These are phyloP conservation scores for Talaromyces sp. DNA, from an alignment of 2,329 filamentous ascomycete species.

Conservation along the genomic window DNA sequence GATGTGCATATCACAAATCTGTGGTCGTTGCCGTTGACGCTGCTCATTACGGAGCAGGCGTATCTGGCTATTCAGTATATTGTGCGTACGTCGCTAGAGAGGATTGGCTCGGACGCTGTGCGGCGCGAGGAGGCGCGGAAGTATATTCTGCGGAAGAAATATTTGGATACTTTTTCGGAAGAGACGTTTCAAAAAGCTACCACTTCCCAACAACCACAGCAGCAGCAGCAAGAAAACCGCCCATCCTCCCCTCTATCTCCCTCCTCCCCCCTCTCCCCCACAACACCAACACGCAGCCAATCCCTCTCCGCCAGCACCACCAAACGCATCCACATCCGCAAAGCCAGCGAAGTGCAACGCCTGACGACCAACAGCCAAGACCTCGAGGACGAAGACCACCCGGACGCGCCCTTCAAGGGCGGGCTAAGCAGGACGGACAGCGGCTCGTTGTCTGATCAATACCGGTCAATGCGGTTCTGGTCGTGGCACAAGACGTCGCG, in stretches of 20 bases:
- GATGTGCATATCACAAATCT: slow-evolving; percentile 62
- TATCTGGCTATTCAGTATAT: slow-evolving; percentile 69
- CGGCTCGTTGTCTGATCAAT: neutral
- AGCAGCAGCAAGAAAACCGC: neutral
- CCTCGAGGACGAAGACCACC: neutral
- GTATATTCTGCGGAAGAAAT: slow-evolving; percentile 69
- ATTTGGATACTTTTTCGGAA: slow-evolving; percentile 50
- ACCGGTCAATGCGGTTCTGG: slow-evolving; percentile 44
- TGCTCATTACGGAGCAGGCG: slow-evolving; percentile 78
- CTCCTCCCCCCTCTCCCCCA: neutral
- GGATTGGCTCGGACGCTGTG: slow-evolving; percentile 74
- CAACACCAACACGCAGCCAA: neutral
- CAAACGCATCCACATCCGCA: neutral
- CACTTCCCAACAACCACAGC: neutral
- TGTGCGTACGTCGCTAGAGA: slow-evolving; percentile 66
- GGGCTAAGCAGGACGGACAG: neutral
- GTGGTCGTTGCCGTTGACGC: slow-evolving; percentile 71
- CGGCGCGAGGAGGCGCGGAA: slow-evolving; percentile 77
- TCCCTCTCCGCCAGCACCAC: neutral
- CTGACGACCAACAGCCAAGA: neutral
- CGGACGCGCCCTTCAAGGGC: neutral
- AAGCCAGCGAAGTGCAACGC: neutral
- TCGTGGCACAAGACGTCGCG: slow-evolving; percentile 44
- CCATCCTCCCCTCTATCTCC: neutral
- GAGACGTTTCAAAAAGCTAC: neutral